These are phyloP conservation scores for Isatis lusitanica DNA, from an alignment of 441 rosid genomes.

Conservation along the genomic window DNA sequence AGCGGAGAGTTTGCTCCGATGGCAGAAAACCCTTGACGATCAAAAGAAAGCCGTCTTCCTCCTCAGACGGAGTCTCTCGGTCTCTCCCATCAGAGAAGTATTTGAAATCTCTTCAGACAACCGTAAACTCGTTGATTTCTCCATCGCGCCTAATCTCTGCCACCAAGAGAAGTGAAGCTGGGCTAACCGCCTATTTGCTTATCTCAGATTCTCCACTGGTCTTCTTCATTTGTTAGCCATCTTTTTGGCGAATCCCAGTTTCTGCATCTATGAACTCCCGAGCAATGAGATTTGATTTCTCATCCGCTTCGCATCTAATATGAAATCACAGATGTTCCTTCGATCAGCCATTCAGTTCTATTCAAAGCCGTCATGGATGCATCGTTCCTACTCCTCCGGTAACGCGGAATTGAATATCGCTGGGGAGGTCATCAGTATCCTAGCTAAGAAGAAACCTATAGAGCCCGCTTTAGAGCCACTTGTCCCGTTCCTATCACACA, in stretches of 20 bases:
- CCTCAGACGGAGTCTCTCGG: constrained; percentile 1
- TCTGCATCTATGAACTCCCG: constrained; percentile 22
- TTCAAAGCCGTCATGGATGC: constrained; percentile 41
- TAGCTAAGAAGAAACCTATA: constrained; percentile 50
- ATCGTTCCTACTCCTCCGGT: constrained; percentile 30
- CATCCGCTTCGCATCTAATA: constrained; percentile 1
- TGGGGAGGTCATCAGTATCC: constrained; percentile 51
- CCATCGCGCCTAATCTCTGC: not conserved
- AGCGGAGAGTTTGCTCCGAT: constrained; percentile 22
- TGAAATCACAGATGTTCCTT: constrained; percentile 47
- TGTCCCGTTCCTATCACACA: constrained; percentile 57
- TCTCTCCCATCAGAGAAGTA: constrained; percentile 7
- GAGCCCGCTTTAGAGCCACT: constrained; percentile 73
- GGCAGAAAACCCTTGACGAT: constrained; percentile 32
- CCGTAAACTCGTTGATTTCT: not conserved
- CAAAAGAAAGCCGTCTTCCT: constrained; percentile 33
- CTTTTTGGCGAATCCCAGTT: not conserved
- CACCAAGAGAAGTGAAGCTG: not conserved
- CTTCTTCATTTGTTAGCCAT: not conserved
- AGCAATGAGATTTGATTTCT: constrained; percentile 27
- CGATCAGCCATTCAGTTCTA: constrained; percentile 42
- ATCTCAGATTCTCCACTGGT: not conserved
- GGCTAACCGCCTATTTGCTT: not conserved
- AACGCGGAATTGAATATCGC: constrained; percentile 32
- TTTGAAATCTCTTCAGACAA: constrained; percentile 7